Evolutionary conservation across 202 grass and related monocot genomes (phyloP).

Genomic region (Digitaria exilis): DNA sequence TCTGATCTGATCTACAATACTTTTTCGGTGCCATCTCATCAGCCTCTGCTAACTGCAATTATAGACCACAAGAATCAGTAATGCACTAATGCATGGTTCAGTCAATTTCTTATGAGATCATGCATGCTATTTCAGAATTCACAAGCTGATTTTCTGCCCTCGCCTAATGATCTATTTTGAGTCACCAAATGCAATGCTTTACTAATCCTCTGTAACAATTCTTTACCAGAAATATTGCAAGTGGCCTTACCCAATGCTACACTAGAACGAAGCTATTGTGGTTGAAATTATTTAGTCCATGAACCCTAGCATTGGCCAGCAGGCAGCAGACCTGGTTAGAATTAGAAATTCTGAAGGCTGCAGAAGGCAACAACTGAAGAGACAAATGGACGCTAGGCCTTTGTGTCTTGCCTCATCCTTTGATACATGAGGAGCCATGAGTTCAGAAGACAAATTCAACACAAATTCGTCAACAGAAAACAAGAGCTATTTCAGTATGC

Average conservation of each 20-base stretch:
- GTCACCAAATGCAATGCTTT: neutral
- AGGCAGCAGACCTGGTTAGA: neutral
- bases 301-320: neutral
- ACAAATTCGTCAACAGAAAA: neutral
- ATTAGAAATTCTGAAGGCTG: constrained; percentile 5
- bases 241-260: neutral
- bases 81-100: neutral
- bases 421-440: constrained; percentile 4
- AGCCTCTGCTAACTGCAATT: neutral
- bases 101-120: neutral
- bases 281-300: neutral
- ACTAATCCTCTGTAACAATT: neutral
- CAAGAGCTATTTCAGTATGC: neutral
- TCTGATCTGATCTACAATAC: neutral
- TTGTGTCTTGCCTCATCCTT: constrained; percentile 19
- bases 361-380: constrained; percentile 27
- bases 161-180: neutral
- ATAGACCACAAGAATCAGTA: constrained; percentile 3
- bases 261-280: neutral
- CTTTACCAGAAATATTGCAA: constrained; percentile 10
- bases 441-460: neutral
- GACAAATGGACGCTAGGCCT: constrained; percentile 22
- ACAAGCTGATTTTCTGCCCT: neutral
- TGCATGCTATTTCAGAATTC: constrained; percentile 2
- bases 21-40: neutral